phyloP scores from a whole-genome alignment of 441 rosid species.

The Populus hybrid region DNA sequence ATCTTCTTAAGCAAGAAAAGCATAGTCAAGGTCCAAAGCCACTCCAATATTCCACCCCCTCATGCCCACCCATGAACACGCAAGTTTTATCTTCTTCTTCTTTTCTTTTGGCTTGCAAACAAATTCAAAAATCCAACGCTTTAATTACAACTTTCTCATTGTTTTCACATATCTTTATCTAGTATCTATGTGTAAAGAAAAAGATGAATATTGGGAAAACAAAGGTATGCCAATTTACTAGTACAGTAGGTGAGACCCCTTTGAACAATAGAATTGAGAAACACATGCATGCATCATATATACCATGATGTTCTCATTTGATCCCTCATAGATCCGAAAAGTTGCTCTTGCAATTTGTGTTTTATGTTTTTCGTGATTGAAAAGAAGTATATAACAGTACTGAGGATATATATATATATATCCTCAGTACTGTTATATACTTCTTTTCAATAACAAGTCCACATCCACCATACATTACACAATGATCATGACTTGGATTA shows the following conservation, averaged over 20 bases:
- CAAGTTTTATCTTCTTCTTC: not conserved
- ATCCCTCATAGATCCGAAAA: not conserved
- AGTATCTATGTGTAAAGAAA: slow-evolving; percentile 8
- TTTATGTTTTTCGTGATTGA: too few relatives aligned
- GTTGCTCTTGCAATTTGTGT: not conserved
- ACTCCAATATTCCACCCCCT: slow-evolving; percentile 17
- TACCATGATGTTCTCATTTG: not conserved
- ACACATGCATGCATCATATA: too few relatives aligned
- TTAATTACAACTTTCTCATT: slow-evolving; percentile 15
- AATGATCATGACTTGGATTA: too few relatives aligned
- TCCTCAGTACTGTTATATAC: too few relatives aligned
- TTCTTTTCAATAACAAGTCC: too few relatives aligned
- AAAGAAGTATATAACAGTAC: too few relatives aligned
- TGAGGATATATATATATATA: too few relatives aligned
- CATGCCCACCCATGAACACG: slow-evolving; percentile 7
- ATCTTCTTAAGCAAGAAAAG: slow-evolving; percentile 69
- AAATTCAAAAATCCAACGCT: slow-evolving; percentile 25
- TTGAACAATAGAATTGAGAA: not conserved
- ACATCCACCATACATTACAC: too few relatives aligned
- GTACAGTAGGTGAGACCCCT: not conserved
- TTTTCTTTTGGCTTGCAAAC: slow-evolving; percentile 20
- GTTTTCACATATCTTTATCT: slow-evolving; percentile 15
- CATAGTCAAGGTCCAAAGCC: slow-evolving; percentile 60
- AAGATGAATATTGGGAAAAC: slow-evolving; percentile 5
- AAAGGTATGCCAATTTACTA: not conserved